A percentile compares a stretch with the other conserved stretches of the same genome.
These are phyloP conservation scores for Takashimella tepidaria DNA, from an alignment of 1,284 basidiomycete genomes.

Conservation along the genomic window DNA sequence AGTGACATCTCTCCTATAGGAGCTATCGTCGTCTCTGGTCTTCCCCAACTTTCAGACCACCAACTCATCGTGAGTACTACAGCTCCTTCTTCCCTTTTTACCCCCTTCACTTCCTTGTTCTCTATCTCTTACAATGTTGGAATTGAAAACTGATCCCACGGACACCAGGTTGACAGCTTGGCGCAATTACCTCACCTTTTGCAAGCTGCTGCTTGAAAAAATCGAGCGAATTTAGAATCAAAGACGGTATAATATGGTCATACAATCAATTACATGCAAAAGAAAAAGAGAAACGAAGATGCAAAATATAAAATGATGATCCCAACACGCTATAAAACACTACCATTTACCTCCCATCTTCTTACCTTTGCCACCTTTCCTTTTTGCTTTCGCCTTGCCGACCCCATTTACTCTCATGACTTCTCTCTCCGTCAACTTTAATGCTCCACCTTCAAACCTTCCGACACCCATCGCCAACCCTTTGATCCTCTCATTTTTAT, in stretches of 20 bases:
- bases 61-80: slow-evolving; percentile 20
- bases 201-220: slow-evolving; percentile 2
- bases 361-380: slow-evolving; percentile 12
- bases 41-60: slow-evolving; percentile 46
- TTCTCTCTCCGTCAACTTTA: slow-evolving; percentile 41
- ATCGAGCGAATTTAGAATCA: not conserved
- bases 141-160: slow-evolving; percentile 3
- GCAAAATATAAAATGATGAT: not conserved
- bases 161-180: slow-evolving; percentile 17
- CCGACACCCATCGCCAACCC: slow-evolving; percentile 47
- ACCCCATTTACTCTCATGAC: slow-evolving; percentile 28
- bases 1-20: slow-evolving; percentile 36
- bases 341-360: not conserved
- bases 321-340: not conserved
- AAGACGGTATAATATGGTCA: not conserved
- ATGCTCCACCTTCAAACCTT: slow-evolving; percentile 39
- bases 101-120: no score
- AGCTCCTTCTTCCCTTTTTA: not conserved
- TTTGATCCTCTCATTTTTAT: slow-evolving; percentile 32
- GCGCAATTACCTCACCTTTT: slow-evolving; percentile 14
- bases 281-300: no score
- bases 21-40: slow-evolving; percentile 46
- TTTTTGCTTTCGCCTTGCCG: slow-evolving; percentile 9
- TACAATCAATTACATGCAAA: not conserved
- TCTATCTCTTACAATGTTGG: no score